Base-by-base conservation (phyloP, 176 grass and related monocot species). In the Cymbopogon citratus region DNA sequence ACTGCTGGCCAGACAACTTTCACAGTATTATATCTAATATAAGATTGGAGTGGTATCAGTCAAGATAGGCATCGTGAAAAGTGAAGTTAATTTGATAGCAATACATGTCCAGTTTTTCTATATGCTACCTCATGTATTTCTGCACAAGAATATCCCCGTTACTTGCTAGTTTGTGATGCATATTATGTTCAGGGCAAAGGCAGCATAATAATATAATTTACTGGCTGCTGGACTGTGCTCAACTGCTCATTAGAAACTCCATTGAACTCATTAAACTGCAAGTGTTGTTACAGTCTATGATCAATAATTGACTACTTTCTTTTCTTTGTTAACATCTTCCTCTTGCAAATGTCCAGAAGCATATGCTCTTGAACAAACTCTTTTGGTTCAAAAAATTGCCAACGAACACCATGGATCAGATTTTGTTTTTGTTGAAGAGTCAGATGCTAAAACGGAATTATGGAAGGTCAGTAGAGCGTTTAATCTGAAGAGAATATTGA, bases 351-450 rank as follows among this genome's bases (percentile, higher is more conserved):
- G 52, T 68, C 40, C 82, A 98, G 96, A 98, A 81, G 88, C 96
- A 78, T 98, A 98, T 90, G 92, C 96, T 74, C 84, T 84, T 69
- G 96, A 98, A 84, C 96, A 98, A 71, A 91, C 92, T 2, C 63
- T 95, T 19, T 81, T 95, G 75, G 96, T 99, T 85, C 96, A 99
- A 84, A 99, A 95, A 77, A 95, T 99, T 77, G 96, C 90, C 12
- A 69, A 57, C 24, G 87, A 99, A 80, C 96, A 99, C 82, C 85
- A 83, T 80, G 96, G 96, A 15, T 91, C 92, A 27, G 87, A 95
- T 91, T 99, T 98, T 87, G 59, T 95, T 76, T 95, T 93, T 87
- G 90, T 99, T 68, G 92, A 99, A 75, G 85, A 91, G 63, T 75
- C 87, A 0, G 87, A 90, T 75, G 91, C 90, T 78, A 99, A 95